These are phyloP conservation scores for Boletus tylopilopsis DNA, from an alignment of 768 basidiomycete genomes.

Conservation along the genomic window DNA sequence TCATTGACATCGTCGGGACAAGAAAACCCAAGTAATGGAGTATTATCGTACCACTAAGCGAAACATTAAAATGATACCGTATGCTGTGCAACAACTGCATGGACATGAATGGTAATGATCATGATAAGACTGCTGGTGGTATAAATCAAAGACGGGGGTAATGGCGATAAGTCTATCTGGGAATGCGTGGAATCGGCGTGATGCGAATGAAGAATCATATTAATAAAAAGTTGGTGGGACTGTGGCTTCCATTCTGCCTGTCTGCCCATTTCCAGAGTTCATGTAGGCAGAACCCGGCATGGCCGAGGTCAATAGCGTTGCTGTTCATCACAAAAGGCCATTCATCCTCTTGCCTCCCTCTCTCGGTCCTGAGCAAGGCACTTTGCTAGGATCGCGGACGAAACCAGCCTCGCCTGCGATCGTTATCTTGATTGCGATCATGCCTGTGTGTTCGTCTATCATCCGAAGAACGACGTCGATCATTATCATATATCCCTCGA, in stretches of 20 bases:
- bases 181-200: not conserved
- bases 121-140: conserved; percentile 1
- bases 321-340: not conserved
- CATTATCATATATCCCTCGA: conserved; percentile 15
- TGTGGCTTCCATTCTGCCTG: not conserved
- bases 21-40: not conserved
- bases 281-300: not conserved
- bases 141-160: not conserved
- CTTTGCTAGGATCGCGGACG: conserved; percentile 2
- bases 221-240: not conserved
- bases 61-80: not conserved
- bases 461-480: conserved; percentile 15
- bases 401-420: conserved; percentile 8
- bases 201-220: not conserved
- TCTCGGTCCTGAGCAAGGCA: not conserved
- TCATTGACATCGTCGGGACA: too few species aligned
- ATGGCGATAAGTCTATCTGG: not conserved
- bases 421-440: conserved; percentile 8
- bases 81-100: not conserved
- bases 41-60: not conserved
- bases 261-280: not conserved
- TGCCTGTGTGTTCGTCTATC: conserved; percentile 12
- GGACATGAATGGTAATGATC: not conserved
- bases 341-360: not conserved
- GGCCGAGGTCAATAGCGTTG: too few species aligned